Evolutionary conservation across 148 eudicot species (phyloP).

Genomic region (Chenopodium suecicum): DNA sequence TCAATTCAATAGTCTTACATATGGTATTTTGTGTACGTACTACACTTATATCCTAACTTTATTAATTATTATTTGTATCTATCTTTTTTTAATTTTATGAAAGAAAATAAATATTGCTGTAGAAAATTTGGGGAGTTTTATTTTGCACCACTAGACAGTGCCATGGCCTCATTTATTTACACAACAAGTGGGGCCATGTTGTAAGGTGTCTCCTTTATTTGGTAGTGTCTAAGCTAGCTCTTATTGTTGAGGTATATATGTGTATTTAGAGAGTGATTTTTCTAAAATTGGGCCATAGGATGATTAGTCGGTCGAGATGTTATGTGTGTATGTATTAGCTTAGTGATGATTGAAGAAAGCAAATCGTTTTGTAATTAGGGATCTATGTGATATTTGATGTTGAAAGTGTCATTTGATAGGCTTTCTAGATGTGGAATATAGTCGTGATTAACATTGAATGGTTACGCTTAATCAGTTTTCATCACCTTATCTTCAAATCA

Average conservation of each 20-base stretch:
- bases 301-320: conserved; percentile 14
- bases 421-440: no score
- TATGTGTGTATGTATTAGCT: neutral
- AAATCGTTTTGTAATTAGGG: neutral
- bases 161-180: conserved; percentile 13
- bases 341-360: neutral
- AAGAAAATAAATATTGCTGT: neutral
- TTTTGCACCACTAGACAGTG: conserved; percentile 12
- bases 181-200: conserved; percentile 15
- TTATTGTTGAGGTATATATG: conserved; percentile 11
- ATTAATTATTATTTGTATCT: neutral
- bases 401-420: no score
- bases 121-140: neutral
- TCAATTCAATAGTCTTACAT: conserved; percentile 25
- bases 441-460: no score
- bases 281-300: conserved; percentile 18
- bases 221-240: conserved; percentile 26
- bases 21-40: conserved; percentile 11
- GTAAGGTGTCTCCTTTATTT: conserved; percentile 24
- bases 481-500: no score
- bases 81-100: no score
- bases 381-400: no score
- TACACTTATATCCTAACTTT: neutral
- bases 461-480: no score
- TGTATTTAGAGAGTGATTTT: conserved; percentile 1